phyloP scores from a whole-genome alignment of 1,139 yeast species.

The Meyerozyma elateridarum region DNA sequence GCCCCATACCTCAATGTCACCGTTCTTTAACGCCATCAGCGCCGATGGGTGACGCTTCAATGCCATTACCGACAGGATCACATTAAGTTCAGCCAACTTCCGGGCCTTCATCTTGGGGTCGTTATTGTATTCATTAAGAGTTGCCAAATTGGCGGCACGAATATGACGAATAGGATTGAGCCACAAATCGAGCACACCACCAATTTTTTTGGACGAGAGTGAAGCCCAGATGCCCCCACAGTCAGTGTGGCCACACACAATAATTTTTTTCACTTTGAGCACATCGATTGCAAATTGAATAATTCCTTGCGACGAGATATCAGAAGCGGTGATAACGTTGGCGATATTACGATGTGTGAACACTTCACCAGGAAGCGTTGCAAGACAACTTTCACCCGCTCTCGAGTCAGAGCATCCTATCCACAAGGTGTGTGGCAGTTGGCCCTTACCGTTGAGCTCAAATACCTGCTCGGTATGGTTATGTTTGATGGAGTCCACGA shows the following conservation, averaged over 20 bases:
- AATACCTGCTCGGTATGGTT: slow-evolving; percentile 61
- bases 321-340: slow-evolving; percentile 69
- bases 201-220: slow-evolving; percentile 60
- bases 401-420: slow-evolving; percentile 96
- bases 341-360: slow-evolving; percentile 95
- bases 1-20: slow-evolving; percentile 87
- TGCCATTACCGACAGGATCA: slow-evolving; percentile 53
- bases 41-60: slow-evolving; percentile 73
- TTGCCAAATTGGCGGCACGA: slow-evolving; percentile 52
- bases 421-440: slow-evolving; percentile 91
- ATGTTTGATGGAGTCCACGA: slow-evolving; percentile 57
- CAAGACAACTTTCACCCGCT: slow-evolving; percentile 75
- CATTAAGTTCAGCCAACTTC: slow-evolving; percentile 75
- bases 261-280: slow-evolving; percentile 73
- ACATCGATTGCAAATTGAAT: slow-evolving; percentile 89
- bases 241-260: slow-evolving; percentile 96
- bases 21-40: slow-evolving; percentile 58
- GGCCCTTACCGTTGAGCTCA: slow-evolving; percentile 75
- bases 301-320: slow-evolving; percentile 74
- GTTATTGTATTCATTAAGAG: slow-evolving; percentile 35
- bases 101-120: slow-evolving; percentile 58
- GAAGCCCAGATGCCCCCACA: slow-evolving; percentile 97
- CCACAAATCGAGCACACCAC: slow-evolving; percentile 78
- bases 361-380: slow-evolving; percentile 86
- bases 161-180: slow-evolving; percentile 69